Percentiles rank a stretch among this genome's conserved stretches.
phyloP scores from a whole-genome alignment of 352 stramenopile genomes.

The Blastocystis sp. region DNA sequence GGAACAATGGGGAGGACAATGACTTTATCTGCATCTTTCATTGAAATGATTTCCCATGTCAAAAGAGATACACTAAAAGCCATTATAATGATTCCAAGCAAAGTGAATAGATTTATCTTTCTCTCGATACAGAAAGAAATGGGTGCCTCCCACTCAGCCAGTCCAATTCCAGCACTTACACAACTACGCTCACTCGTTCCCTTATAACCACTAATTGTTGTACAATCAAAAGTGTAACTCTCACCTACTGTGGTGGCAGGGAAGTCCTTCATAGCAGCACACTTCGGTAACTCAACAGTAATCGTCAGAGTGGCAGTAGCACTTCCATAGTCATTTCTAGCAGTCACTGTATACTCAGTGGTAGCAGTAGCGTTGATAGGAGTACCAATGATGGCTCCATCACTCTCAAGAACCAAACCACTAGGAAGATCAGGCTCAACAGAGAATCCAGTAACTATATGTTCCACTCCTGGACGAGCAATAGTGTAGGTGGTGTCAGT shows the following conservation, averaged over 20 bases:
- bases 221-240: neutral
- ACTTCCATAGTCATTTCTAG: neutral
- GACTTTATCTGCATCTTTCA: neutral
- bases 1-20: too few relatives aligned
- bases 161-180: neutral
- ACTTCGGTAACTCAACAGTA: neutral
- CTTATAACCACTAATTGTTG: neutral
- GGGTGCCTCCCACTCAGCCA: neutral
- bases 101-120: neutral
- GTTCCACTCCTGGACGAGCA: neutral
- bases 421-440: conserved; percentile 4
- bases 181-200: neutral
- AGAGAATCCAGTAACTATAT: neutral
- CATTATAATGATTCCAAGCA: neutral
- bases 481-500: neutral
- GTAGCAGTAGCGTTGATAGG: too few relatives aligned
- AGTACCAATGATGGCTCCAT: conserved; percentile 6
- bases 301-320: neutral
- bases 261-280: neutral
- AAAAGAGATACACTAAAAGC: neutral
- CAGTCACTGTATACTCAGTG: neutral
- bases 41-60: neutral
- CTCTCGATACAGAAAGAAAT: conserved; percentile 7
- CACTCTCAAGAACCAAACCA: neutral
- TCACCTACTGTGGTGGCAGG: neutral